Percentiles rank a stretch among this genome's conserved stretches.
phyloP scores from a whole-genome alignment of 208 protist genomes.

The Wallacemonas sp. region DNA sequence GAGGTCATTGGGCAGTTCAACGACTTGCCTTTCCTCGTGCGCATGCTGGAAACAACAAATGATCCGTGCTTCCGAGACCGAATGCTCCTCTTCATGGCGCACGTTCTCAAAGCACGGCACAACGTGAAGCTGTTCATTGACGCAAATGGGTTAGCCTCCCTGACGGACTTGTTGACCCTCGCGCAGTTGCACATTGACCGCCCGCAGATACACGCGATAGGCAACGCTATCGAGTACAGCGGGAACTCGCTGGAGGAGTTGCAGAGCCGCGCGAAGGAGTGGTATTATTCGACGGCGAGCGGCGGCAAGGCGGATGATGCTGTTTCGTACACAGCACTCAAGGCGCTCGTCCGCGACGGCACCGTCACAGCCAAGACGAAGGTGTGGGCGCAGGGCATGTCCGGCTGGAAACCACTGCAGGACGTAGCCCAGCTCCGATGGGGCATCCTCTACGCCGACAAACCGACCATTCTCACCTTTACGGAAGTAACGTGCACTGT shows the following conservation, averaged over 20 bases:
- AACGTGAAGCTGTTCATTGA: conserved; percentile 95
- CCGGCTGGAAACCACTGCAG: conserved; percentile 82
- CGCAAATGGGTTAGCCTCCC: conserved; percentile 65
- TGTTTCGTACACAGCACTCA: conserved; percentile 66
- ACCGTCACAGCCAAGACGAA: conserved; percentile 68
- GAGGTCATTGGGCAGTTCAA: conserved; percentile 80
- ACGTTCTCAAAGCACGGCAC: conserved; percentile 55
- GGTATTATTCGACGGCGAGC: conserved; percentile 73
- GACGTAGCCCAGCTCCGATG: conserved; percentile 93
- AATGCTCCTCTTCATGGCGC: conserved; percentile 79
- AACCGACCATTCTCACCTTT: conserved; percentile 75
- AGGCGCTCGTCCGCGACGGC: conserved; percentile 44
- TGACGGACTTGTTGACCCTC: conserved; percentile 90
- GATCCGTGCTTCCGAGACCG: conserved; percentile 86
- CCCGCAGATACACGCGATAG: conserved; percentile 61
- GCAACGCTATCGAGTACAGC: conserved; percentile 82
- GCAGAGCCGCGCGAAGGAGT: conserved; percentile 82
- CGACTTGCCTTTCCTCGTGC: conserved; percentile 82
- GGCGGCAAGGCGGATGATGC: conserved; percentile 33
- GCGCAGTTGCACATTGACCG: conserved; percentile 93
- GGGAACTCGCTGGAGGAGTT: conserved; percentile 40
- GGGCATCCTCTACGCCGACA: conserved; percentile 61
- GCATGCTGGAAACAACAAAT: conserved; percentile 68
- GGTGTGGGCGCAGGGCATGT: conserved; percentile 95
- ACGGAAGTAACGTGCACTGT: conserved; percentile 86